Evolutionary conservation across 2,329 filamentous ascomycete genomes (phyloP).

Genomic region (Pseudocercospora crystallina): DNA sequence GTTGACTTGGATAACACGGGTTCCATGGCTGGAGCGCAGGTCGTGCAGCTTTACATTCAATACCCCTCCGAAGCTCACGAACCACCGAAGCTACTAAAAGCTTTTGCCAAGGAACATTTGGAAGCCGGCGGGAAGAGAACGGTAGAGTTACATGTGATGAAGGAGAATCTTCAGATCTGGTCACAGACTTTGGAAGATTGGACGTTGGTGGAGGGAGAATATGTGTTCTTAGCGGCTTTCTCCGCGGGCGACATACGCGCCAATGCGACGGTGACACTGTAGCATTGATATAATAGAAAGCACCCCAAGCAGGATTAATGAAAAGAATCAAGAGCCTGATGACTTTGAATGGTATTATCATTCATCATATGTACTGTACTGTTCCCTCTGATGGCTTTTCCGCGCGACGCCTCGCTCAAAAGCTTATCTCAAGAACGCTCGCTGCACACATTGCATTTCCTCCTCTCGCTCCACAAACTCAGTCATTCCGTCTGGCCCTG

Average conservation of each 20-base stretch:
- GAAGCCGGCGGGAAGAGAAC: background rate
- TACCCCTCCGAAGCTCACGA: constrained; percentile 31
- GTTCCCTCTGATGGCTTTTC: too few species aligned
- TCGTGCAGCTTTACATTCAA: constrained; percentile 55
- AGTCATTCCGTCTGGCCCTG: too few species aligned
- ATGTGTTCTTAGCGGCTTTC: constrained; percentile 9
- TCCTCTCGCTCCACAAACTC: too few species aligned
- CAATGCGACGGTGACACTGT: too few species aligned
- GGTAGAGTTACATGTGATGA: background rate
- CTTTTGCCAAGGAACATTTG: constrained; percentile 41
- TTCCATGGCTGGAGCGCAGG: constrained; percentile 48
- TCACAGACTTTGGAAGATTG: background rate
- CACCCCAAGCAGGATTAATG: too few species aligned
- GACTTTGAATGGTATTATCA: too few species aligned
- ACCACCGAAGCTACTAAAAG: constrained; percentile 44
- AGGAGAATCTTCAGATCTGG: constrained; percentile 9
- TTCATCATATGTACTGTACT: too few species aligned
- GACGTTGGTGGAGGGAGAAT: constrained; percentile 5
- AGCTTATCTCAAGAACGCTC: too few species aligned
- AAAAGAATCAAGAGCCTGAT: too few species aligned
- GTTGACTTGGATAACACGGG: constrained; percentile 58
- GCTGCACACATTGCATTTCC: too few species aligned
- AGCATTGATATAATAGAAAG: too few species aligned
- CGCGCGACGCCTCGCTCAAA: too few species aligned
- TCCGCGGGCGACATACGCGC: constrained; percentile 8